phyloP scores from a whole-genome alignment of 345 rosid genomes.

The Aquilaria yunnanensis region DNA sequence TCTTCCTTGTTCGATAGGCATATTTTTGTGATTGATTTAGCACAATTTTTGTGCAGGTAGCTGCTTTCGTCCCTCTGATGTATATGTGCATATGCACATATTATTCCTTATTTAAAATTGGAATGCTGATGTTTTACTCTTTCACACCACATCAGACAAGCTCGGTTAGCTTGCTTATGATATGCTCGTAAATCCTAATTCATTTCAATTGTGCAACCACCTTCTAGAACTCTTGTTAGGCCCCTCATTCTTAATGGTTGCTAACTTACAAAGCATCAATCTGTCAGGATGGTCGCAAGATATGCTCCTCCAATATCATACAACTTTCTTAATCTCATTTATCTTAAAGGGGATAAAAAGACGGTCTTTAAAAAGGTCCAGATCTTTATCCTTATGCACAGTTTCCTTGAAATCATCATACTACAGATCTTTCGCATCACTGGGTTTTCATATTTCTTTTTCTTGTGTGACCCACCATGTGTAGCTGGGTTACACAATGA shows the following conservation, averaged over 20 bases:
- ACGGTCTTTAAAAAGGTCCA: slow-evolving; percentile 62
- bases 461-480: background rate
- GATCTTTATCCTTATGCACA: slow-evolving; percentile 7
- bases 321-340: slow-evolving; percentile 75
- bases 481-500: too few species aligned
- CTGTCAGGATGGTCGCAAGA: slow-evolving; percentile 73
- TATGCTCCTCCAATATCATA: slow-evolving; percentile 80
- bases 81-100: slow-evolving; percentile 85
- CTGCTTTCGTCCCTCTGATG: slow-evolving; percentile 69
- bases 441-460: background rate
- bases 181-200: slow-evolving; percentile 55
- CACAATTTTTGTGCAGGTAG: slow-evolving; percentile 33
- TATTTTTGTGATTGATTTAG: background rate
- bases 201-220: background rate
- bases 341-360: slow-evolving; percentile 22
- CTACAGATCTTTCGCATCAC: background rate
- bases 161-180: slow-evolving; percentile 82
- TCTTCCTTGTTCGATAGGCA: too few species aligned
- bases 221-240: background rate
- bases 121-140: slow-evolving; percentile 85
- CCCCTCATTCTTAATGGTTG: background rate
- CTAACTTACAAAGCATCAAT: background rate
- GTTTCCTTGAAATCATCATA: background rate
- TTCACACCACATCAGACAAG: slow-evolving; percentile 72
- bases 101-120: slow-evolving; percentile 68